These are phyloP conservation scores for Erodium texanum DNA, from an alignment of 441 rosid genomes.

Conservation along the genomic window DNA sequence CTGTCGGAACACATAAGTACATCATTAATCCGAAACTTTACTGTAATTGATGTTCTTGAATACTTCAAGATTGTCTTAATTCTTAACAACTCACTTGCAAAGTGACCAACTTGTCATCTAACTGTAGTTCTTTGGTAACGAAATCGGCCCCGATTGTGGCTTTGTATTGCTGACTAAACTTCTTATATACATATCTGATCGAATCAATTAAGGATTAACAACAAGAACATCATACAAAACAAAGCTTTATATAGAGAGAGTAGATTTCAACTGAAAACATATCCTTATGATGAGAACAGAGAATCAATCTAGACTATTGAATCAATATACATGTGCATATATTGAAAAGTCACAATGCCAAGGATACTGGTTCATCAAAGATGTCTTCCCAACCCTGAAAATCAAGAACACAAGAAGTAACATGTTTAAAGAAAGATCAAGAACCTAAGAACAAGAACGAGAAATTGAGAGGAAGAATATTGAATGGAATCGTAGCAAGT, in stretches of 20 bases:
- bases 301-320: too few relatives aligned
- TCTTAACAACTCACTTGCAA: conserved; percentile 55
- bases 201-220: conserved; percentile 28
- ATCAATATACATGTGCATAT: not conserved
- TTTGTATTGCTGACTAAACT: conserved; percentile 87
- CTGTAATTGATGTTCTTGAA: not conserved
- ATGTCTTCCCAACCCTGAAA: conserved; percentile 94
- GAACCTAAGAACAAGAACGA: not conserved
- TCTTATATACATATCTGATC: conserved; percentile 79
- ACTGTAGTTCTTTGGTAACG: conserved; percentile 71
- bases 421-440: not conserved
- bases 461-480: too few relatives aligned
- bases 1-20: conserved; percentile 27
- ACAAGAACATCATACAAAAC: not conserved
- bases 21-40: too few relatives aligned
- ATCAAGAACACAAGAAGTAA: not conserved
- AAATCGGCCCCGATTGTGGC: conserved; percentile 45
- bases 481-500: conserved; percentile 20
- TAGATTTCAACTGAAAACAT: too few relatives aligned
- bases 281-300: too few relatives aligned
- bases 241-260: too few relatives aligned
- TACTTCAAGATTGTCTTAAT: not conserved
- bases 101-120: conserved; percentile 82
- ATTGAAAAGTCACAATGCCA: not conserved
- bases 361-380: conserved; percentile 99